Evolutionary conservation across 306 rosid genomes (phyloP).

Genomic region (Sicyos baderoa): DNA sequence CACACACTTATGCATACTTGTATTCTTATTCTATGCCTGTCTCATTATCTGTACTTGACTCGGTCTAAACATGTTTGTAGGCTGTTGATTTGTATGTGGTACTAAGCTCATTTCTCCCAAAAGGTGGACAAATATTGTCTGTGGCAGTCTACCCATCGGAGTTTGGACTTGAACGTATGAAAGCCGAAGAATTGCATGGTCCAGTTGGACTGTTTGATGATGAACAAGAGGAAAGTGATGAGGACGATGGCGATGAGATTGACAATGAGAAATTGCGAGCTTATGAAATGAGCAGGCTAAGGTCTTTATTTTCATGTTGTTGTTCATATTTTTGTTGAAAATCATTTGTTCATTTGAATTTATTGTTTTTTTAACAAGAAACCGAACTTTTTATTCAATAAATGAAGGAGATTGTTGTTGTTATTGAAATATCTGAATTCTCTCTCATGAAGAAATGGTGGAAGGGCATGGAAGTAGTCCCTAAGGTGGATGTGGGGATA

Average conservation of each 20-base stretch:
- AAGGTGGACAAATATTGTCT: conserved; percentile 58
- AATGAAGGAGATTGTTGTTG: too few species aligned
- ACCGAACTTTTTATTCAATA: too few species aligned
- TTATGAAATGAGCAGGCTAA: conserved; percentile 68
- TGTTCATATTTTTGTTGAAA: not conserved
- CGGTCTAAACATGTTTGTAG: conserved; percentile 29
- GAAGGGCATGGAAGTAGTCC: too few species aligned
- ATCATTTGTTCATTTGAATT: not conserved
- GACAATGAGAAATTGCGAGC: conserved; percentile 62
- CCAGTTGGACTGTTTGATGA: conserved; percentile 68
- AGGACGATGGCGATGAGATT: conserved; percentile 31
- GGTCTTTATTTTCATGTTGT: conserved; percentile 29
- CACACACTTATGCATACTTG: not conserved
- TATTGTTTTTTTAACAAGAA: not conserved
- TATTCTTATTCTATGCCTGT: not conserved
- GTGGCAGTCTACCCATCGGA: conserved; percentile 83
- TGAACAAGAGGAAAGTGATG: conserved; percentile 34
- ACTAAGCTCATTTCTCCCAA: conserved; percentile 60
- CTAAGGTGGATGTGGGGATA: too few species aligned
- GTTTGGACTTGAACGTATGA: conserved; percentile 81
- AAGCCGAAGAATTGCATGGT: conserved; percentile 78
- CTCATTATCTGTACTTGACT: not conserved
- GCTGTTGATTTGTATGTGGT: conserved; percentile 67
- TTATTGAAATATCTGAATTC: too few species aligned
- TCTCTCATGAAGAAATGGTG: too few species aligned